Conservation (phyloP, 306 rosid species). For the Gynostemma pentaphyllum region DNA sequence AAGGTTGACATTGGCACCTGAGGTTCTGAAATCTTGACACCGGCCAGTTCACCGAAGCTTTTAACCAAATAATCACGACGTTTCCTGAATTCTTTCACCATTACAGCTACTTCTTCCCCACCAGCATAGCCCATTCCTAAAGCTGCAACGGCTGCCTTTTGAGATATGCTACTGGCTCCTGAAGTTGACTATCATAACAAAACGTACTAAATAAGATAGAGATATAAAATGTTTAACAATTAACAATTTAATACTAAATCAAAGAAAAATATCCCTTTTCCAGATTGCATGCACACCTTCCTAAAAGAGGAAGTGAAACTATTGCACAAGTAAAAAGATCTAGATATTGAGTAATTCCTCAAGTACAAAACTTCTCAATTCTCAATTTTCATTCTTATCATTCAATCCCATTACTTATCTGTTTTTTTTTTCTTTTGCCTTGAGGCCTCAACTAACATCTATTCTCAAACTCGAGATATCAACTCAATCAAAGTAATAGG, state of each 20-base stretch:
- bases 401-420: not conserved
- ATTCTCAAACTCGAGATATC: not conserved
- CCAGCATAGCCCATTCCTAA: conserved; percentile 91
- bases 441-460: not conserved
- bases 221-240: not conserved
- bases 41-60: conserved; percentile 62
- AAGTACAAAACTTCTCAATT: not conserved
- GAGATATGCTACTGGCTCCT: conserved; percentile 87
- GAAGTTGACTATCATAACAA: conserved; percentile 58
- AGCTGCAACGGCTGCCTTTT: conserved; percentile 93
- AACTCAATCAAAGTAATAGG: not conserved
- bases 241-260: not conserved
- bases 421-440: not conserved
- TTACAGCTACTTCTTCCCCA: conserved; percentile 67
- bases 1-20: conserved; percentile 29
- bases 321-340: too few species aligned
- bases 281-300: not conserved
- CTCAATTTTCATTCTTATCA: not conserved
- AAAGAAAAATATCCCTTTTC: not conserved
- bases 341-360: not conserved
- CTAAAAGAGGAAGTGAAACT: not conserved
- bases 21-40: conserved; percentile 80
- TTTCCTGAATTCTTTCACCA: conserved; percentile 91
- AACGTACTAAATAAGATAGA: conserved; percentile 8
- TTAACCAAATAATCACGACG: conserved; percentile 82